A percentile compares a stretch with the other conserved stretches of the same genome.
These are phyloP conservation scores for Pseudogymnoascus sp. DNA, from an alignment of 2,329 filamentous ascomycete species.

Conservation along the genomic window DNA sequence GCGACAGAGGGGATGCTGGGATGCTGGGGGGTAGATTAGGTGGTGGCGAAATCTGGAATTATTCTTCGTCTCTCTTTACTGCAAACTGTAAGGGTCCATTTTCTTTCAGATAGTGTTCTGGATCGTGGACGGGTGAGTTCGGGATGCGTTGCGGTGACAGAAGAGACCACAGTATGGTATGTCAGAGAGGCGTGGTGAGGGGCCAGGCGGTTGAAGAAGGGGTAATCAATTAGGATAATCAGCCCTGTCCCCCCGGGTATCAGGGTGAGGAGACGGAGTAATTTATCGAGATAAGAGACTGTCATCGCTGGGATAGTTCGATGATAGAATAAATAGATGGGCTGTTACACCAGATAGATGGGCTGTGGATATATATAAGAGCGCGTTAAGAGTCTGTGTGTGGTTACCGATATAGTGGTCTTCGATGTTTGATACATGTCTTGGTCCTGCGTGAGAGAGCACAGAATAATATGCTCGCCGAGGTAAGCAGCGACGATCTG, in stretches of 20 bases:
- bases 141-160: too few species aligned
- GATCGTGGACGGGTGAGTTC: too few species aligned
- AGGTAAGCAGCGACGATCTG: neutral
- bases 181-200: neutral
- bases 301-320: too few species aligned
- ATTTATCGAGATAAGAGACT: neutral
- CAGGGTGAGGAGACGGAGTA: constrained; percentile 22
- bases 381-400: neutral
- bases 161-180: too few species aligned
- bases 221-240: neutral
- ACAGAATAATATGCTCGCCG: neutral
- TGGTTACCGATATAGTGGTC: neutral
- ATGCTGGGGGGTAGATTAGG: too few species aligned
- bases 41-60: too few species aligned
- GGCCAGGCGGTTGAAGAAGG: neutral
- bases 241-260: neutral
- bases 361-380: neutral
- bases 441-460: neutral
- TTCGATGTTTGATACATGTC: neutral
- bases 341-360: too few species aligned
- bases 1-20: neutral
- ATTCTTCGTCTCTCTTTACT: too few species aligned
- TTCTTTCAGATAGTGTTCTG: too few species aligned
- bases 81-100: too few species aligned
- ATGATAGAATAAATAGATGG: neutral